These are phyloP conservation scores for Pythium folliculosum DNA, from an alignment of 352 stramenopile species.

Conservation along the genomic window DNA sequence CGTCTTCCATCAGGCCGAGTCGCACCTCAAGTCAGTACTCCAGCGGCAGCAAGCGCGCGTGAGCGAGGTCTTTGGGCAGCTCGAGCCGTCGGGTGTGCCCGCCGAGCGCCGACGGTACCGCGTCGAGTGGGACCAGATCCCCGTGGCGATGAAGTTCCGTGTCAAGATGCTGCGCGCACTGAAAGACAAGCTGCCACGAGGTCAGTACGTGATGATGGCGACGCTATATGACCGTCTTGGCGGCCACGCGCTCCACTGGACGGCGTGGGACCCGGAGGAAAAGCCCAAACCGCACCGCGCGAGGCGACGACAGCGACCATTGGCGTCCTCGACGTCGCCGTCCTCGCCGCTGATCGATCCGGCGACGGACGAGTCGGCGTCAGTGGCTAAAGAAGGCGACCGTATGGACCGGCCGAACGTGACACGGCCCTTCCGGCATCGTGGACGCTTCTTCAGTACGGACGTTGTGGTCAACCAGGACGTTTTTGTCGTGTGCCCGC, in stretches of 20 bases:
- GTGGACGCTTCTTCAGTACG: slow-evolving; percentile 85
- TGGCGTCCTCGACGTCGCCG: neutral
- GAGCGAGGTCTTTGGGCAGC: slow-evolving; percentile 54
- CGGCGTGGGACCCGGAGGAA: slow-evolving; percentile 55
- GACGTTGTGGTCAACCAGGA: slow-evolving; percentile 80
- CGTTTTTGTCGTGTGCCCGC: slow-evolving; percentile 77
- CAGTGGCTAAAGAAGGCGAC: neutral
- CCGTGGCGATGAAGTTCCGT: slow-evolving; percentile 70
- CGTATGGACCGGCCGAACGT: slow-evolving; percentile 42
- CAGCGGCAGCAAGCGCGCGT: slow-evolving; percentile 66
- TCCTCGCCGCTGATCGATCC: neutral
- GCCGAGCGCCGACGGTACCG: slow-evolving; percentile 55
- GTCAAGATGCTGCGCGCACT: slow-evolving; percentile 68
- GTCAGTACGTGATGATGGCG: slow-evolving; percentile 79
- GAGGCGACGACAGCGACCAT: slow-evolving; percentile 6
- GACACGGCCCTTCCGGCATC: slow-evolving; percentile 74
- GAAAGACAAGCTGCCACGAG: slow-evolving; percentile 82
- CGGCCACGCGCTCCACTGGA: slow-evolving; percentile 79
- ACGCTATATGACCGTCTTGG: slow-evolving; percentile 88
- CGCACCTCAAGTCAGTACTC: slow-evolving; percentile 55
- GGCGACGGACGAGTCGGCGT: neutral
- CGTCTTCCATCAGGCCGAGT: slow-evolving; percentile 76
- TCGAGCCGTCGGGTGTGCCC: slow-evolving; percentile 42
- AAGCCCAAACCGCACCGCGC: neutral
- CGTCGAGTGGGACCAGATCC: slow-evolving; percentile 74